These are phyloP conservation scores for Cyanidium caldarium DNA, from an alignment of 23 red algal species.

Conservation along the genomic window DNA sequence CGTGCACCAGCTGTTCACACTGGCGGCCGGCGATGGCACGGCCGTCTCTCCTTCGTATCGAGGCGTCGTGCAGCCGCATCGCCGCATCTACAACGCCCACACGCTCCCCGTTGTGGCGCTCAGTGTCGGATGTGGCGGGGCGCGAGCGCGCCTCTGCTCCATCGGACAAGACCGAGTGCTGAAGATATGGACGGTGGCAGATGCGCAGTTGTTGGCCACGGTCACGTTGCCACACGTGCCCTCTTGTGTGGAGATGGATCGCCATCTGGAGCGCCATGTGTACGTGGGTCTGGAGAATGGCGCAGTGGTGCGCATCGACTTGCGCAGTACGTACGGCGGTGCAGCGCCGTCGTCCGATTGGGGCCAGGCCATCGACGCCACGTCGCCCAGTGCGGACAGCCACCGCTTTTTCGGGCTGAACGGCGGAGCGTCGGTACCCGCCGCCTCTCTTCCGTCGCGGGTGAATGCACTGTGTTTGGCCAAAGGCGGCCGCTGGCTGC, in stretches of 20 bases:
- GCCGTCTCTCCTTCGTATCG: too few relatives aligned
- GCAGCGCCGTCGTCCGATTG: too few relatives aligned
- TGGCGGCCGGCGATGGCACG: not conserved
- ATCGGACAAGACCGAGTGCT: not conserved
- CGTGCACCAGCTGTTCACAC: not conserved
- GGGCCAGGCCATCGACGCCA: too few relatives aligned
- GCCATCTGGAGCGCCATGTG: not conserved
- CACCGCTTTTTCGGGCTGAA: too few relatives aligned
- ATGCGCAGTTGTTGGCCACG: not conserved
- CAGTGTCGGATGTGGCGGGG: too few relatives aligned
- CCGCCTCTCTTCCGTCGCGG: too few relatives aligned
- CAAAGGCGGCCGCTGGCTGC: not conserved
- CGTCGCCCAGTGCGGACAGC: too few relatives aligned
- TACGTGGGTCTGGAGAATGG: not conserved
- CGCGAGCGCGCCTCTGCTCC: not conserved
- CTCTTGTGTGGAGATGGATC: not conserved
- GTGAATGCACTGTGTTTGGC: not conserved
- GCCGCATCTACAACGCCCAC: not conserved
- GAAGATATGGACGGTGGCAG: not conserved
- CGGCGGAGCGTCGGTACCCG: too few relatives aligned
- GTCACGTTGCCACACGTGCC: not conserved
- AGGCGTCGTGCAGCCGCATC: not conserved
- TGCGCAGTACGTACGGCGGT: too few relatives aligned
- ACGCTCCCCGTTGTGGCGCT: not conserved
- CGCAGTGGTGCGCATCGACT: not conserved